Conservation (phyloP, 208 protist genomes). For the Crithidia thermophila region DNA sequence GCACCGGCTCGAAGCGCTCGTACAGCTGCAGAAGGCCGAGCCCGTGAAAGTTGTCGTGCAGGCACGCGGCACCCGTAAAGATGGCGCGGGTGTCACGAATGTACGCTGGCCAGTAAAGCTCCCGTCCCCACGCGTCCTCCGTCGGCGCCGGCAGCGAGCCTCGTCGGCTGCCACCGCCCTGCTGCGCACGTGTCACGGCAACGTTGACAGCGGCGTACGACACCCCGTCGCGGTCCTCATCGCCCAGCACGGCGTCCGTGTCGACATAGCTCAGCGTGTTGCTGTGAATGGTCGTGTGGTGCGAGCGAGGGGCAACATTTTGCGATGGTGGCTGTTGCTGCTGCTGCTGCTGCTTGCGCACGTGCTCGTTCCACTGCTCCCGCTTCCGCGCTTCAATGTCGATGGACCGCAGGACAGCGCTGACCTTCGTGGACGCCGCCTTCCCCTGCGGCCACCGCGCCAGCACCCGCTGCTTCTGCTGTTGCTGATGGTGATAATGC, state of each 20-base stretch:
- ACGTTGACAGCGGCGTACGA: not conserved
- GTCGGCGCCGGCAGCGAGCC: not conserved
- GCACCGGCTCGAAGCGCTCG: conserved; percentile 52
- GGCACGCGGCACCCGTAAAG: conserved; percentile 28
- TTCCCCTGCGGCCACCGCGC: conserved; percentile 55
- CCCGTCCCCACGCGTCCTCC: conserved; percentile 11
- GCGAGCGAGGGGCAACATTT: too few species aligned
- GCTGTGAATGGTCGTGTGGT: too few species aligned
- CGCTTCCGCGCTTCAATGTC: conserved; percentile 40
- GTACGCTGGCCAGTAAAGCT: conserved; percentile 76
- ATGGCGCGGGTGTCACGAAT: conserved; percentile 36
- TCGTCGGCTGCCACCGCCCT: not conserved
- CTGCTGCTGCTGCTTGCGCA: conserved; percentile 21
- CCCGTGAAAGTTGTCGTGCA: conserved; percentile 35
- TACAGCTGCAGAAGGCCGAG: conserved; percentile 40
- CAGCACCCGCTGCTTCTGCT: conserved; percentile 43
- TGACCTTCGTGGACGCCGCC: conserved; percentile 23
- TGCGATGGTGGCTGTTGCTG: not conserved
- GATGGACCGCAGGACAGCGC: conserved; percentile 41
- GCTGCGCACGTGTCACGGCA: not conserved
- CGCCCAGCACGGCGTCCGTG: not conserved
- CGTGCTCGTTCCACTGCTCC: conserved; percentile 39
- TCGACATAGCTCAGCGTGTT: too few species aligned
- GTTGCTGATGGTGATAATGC: not conserved
- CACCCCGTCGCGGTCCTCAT: not conserved